phyloP scores from a whole-genome alignment of 805 yeast genomes.

The Candida anglica region DNA sequence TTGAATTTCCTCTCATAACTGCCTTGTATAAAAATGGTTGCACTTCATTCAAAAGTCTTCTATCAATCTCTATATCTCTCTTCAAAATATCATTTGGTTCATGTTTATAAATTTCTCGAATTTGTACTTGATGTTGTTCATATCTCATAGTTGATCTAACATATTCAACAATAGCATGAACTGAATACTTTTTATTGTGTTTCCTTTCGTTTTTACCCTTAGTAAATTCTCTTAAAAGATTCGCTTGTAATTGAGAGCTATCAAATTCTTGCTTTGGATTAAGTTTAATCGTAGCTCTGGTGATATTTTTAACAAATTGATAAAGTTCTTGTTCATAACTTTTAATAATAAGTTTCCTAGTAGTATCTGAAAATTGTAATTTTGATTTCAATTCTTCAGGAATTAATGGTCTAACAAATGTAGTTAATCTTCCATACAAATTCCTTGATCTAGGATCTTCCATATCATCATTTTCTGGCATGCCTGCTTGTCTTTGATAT shows the following conservation, averaged over 20 bases:
- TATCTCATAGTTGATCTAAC: not conserved
- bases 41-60: constrained; percentile 4
- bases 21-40: constrained; percentile 7
- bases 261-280: constrained; percentile 3
- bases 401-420: constrained; percentile 5
- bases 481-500: not conserved
- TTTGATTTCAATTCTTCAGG: constrained; percentile 7
- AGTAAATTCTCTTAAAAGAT: constrained; percentile 7
- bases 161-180: constrained; percentile 5
- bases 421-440: constrained; percentile 3
- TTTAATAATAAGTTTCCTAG: constrained; percentile 4
- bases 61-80: constrained; percentile 5
- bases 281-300: constrained; percentile 2
- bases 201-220: constrained; percentile 9
- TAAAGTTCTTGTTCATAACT: constrained; percentile 6
- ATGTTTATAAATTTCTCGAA: not conserved
- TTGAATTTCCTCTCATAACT: not conserved
- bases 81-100: not conserved
- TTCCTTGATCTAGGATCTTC: not conserved
- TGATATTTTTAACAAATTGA: constrained; percentile 3
- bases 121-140: not conserved
- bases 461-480: not conserved
- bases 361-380: constrained; percentile 8
- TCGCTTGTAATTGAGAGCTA: constrained; percentile 4
- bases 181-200: constrained; percentile 8